These are phyloP conservation scores for Alternaria infectoria DNA, from an alignment of 2,329 filamentous ascomycete genomes.

Conservation along the genomic window DNA sequence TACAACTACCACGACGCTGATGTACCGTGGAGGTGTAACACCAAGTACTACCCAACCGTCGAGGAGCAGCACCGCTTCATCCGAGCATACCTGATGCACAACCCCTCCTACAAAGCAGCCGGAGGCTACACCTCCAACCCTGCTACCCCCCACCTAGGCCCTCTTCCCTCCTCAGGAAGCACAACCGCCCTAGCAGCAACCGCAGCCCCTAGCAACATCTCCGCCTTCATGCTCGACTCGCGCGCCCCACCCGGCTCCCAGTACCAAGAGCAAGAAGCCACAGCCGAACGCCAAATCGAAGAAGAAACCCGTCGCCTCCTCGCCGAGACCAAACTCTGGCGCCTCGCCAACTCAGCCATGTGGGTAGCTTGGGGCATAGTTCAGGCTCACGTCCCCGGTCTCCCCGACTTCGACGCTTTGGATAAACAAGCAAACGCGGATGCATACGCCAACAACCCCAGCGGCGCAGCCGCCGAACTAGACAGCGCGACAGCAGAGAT, in stretches of 20 bases:
- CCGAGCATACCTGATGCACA: conserved; percentile 83
- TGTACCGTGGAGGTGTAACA: conserved; percentile 71
- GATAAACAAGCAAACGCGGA: conserved; percentile 16
- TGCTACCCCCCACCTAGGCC: conserved; percentile 38
- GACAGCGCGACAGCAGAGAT: conserved; percentile 35
- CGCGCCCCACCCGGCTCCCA: conserved; percentile 45
- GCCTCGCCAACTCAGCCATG: conserved; percentile 82
- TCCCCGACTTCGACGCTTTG: conserved; percentile 59
- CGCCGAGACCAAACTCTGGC: conserved; percentile 83
- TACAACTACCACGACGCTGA: conserved; percentile 90
- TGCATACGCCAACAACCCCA: neutral
- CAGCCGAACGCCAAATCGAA: conserved; percentile 65
- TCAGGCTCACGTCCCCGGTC: conserved; percentile 83
- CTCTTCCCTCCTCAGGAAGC: conserved; percentile 41
- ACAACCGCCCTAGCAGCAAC: conserved; percentile 42
- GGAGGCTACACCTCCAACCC: conserved; percentile 60
- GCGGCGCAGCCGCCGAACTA: conserved; percentile 32
- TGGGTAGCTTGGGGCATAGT: conserved; percentile 98
- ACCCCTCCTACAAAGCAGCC: conserved; percentile 67
- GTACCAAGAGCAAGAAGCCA: conserved; percentile 56
- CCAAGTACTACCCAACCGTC: conserved; percentile 72
- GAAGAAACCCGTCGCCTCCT: conserved; percentile 72
- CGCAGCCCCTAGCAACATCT: conserved; percentile 50
- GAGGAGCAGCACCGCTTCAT: conserved; percentile 88
- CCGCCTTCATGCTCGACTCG: conserved; percentile 78